Conservation (phyloP, 345 rosid genomes). For the Passiflora organensis region DNA sequence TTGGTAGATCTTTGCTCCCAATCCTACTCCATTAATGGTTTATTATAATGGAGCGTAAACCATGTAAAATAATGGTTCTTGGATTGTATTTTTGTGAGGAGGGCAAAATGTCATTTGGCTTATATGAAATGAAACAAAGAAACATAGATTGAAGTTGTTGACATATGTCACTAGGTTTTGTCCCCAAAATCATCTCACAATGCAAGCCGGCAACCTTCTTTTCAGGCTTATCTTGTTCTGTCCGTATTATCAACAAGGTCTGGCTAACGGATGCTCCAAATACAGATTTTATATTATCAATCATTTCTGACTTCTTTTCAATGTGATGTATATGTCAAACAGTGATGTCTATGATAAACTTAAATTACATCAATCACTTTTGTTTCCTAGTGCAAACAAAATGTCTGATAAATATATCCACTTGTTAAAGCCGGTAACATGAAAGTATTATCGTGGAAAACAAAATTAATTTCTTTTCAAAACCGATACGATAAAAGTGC, state of each 20-base stretch:
- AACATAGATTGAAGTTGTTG: background rate
- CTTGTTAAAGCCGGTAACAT: too few relatives aligned
- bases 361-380: background rate
- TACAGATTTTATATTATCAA: too few relatives aligned
- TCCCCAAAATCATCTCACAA: conserved; percentile 2
- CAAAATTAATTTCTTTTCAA: too few relatives aligned
- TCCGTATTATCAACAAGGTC: background rate
- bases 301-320: too few relatives aligned
- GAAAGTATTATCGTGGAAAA: too few relatives aligned
- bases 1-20: conserved; percentile 5
- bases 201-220: background rate
- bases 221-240: background rate
- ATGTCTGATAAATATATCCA: conserved; percentile 14
- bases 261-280: too few relatives aligned
- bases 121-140: background rate
- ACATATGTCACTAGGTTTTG: conserved; percentile 13
- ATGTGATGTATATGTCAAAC: too few relatives aligned
- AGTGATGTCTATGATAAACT: background rate
- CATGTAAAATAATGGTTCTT: background rate
- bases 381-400: too few relatives aligned
- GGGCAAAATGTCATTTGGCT: background rate
- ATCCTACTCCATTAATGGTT: conserved; percentile 8
- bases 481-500: too few relatives aligned
- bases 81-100: background rate
- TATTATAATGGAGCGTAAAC: background rate